phyloP scores from a whole-genome alignment of 352 stramenopile species.

The Nothophytophthora sp. region DNA sequence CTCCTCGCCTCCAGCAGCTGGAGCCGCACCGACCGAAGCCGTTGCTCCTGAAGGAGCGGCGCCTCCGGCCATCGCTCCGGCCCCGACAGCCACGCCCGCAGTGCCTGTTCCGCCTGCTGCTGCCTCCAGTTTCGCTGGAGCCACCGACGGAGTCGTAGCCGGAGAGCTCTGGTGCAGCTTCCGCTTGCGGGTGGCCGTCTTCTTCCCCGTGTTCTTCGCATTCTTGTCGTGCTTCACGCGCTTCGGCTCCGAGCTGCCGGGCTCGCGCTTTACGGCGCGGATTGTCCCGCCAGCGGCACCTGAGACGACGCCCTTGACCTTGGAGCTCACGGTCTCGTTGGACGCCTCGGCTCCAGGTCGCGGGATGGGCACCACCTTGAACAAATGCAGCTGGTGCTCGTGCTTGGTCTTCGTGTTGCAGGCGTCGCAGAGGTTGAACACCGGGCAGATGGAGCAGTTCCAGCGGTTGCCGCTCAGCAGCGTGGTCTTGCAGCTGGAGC shows the following conservation, averaged over 20 bases:
- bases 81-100: background rate
- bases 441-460: conserved; percentile 95
- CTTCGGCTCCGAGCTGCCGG: conserved; percentile 47
- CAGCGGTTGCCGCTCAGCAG: conserved; percentile 95
- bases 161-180: conserved; percentile 60
- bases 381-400: conserved; percentile 92
- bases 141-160: conserved; percentile 10
- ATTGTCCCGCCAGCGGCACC: conserved; percentile 26
- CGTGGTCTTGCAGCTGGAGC: conserved; percentile 93
- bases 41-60: background rate
- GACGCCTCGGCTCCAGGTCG: conserved; percentile 52
- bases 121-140: conserved; percentile 8
- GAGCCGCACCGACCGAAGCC: background rate
- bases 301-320: conserved; percentile 32
- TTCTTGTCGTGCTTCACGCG: conserved; percentile 39
- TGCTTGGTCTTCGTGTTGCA: conserved; percentile 93
- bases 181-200: conserved; percentile 56
- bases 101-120: background rate
- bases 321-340: conserved; percentile 25
- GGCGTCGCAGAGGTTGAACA: conserved; percentile 96
- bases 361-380: conserved; percentile 91
- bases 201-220: conserved; percentile 25
- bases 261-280: conserved; percentile 42
- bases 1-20: conserved; percentile 1
- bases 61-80: background rate